Percentiles rank a stretch among this genome's conserved stretches.
These are phyloP conservation scores for Linanthus parryae DNA, from an alignment of 148 eudicot genomes.

Conservation along the genomic window DNA sequence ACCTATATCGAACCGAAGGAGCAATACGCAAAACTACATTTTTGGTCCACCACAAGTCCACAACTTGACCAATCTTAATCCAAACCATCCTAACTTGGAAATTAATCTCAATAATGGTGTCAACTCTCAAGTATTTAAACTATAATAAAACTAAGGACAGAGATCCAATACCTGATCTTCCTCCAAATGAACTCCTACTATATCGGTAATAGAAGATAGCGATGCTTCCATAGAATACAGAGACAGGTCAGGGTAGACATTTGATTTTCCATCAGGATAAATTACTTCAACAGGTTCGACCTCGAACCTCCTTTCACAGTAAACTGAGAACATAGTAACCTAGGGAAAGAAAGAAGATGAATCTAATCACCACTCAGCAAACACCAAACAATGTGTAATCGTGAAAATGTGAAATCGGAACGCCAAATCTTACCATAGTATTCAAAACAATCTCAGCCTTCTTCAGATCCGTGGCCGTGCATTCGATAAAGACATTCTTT, in stretches of 20 bases:
- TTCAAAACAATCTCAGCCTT: conserved; percentile 92
- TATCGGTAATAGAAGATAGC: conserved; percentile 62
- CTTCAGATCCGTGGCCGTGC: conserved; percentile 96
- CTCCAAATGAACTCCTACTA: conserved; percentile 67
- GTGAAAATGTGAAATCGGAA: not conserved
- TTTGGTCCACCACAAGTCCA: no score
- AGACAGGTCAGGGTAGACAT: conserved; percentile 69
- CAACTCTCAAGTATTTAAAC: no score
- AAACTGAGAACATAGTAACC: conserved; percentile 92
- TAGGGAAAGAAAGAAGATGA: conserved; percentile 22
- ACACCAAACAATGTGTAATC: not conserved
- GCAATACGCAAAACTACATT: no score
- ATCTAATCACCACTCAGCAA: conserved; percentile 9
- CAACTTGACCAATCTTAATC: no score
- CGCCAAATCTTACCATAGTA: conserved; percentile 53
- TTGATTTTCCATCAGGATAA: conserved; percentile 61
- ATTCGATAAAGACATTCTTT: conserved; percentile 89
- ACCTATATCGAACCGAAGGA: no score
- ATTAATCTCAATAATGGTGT: no score
- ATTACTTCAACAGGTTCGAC: conserved; percentile 92
- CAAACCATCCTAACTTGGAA: no score
- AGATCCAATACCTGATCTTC: conserved; percentile 64
- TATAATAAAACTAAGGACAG: no score
- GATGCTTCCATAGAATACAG: conserved; percentile 70
- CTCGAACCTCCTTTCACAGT: conserved; percentile 74